Base-by-base conservation (phyloP, 2,329 filamentous ascomycete genomes). In the Neopestalotiopsis sp. region DNA sequence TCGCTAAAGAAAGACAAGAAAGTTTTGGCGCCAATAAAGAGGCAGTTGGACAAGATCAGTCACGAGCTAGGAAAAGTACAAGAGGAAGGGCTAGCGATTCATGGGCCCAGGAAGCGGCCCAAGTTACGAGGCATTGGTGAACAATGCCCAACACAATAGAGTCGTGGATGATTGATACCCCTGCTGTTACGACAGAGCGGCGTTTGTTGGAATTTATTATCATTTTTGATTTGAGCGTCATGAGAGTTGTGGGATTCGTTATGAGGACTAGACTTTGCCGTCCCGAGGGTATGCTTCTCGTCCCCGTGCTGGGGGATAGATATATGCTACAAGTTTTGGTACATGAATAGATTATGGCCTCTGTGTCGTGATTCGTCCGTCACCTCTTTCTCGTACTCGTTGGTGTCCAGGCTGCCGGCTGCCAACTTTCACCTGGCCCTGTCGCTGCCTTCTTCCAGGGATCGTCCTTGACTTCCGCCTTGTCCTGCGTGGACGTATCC, bases 351-450 rank as follows among this genome's bases (percentile, higher is more conserved):
- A 59, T 30, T 12, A 30, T 30, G 24, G 12, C 24, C 24, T 59
- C 13, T 59, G 57, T 34, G 17, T 59, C 57, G 28, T 14, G 17
- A 14, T 59, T 34, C 10, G 24, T 40, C 13, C 14, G n/a, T 78
- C 75, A 82, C 69, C 77, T 74, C 73, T 81, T 82, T 38, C 77
- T 63, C 28, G 76, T 68, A n/a, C 82, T 73, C 2, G 79, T 78
- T 4, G 89, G 89, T 5, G 78, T 81, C 91, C 91, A 93, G 3
- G 88, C 81, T 62, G 87, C 76, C 0, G 91, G 91, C 78, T 92
- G 89, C 90, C 90, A 93, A n/a, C 80, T 83, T 76, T 92, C 90
- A 67, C 90, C 84, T 0, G 89, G 88, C 0, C 84, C 82, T n/a
- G 78, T 75, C 24, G 75, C 82, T 1, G 85, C 83, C 71, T 83